Evolutionary conservation across 768 basidiomycete species (phyloP).

Genomic region (Coprinellus micaceus): DNA sequence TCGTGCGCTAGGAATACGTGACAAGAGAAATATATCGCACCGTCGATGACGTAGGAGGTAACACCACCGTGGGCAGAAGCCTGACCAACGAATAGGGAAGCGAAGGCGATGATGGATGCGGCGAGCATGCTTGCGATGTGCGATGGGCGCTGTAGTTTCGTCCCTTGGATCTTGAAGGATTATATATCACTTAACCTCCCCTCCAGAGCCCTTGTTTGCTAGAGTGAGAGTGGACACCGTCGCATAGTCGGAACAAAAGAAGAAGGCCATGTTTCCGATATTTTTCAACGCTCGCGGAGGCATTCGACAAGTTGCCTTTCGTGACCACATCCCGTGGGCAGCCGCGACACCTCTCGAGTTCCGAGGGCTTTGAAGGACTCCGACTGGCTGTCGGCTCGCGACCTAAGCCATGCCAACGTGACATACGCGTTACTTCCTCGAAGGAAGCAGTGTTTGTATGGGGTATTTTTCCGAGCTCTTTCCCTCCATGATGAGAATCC

Average conservation of each 20-base stretch:
- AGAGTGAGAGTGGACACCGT: too few species aligned
- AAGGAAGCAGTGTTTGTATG: conserved; percentile 3
- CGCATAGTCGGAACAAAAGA: conserved; percentile 6
- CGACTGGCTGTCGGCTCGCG: not conserved
- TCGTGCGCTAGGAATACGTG: not conserved
- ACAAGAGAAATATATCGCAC: conserved; percentile 16
- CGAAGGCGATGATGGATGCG: conserved; percentile 23
- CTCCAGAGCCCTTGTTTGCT: not conserved
- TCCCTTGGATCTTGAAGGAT: not conserved
- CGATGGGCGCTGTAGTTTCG: too few species aligned
- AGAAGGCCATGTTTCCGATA: conserved; percentile 5
- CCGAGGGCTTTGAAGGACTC: too few species aligned
- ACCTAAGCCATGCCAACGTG: not conserved
- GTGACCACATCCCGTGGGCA: too few species aligned
- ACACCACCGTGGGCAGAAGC: conserved; percentile 36
- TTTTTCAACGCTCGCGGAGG: not conserved
- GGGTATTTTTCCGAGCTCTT: conserved; percentile 17
- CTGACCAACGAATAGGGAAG: conserved; percentile 27
- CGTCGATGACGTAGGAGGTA: conserved; percentile 31
- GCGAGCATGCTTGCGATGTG: conserved; percentile 16
- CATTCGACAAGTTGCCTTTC: too few species aligned
- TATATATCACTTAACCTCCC: not conserved
- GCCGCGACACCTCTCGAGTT: too few species aligned
- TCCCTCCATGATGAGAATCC: conserved; percentile 10
- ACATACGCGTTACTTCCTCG: not conserved